These are phyloP conservation scores for Diddensiella caesifluorescens DNA, from an alignment of 805 yeast species.

Conservation along the genomic window DNA sequence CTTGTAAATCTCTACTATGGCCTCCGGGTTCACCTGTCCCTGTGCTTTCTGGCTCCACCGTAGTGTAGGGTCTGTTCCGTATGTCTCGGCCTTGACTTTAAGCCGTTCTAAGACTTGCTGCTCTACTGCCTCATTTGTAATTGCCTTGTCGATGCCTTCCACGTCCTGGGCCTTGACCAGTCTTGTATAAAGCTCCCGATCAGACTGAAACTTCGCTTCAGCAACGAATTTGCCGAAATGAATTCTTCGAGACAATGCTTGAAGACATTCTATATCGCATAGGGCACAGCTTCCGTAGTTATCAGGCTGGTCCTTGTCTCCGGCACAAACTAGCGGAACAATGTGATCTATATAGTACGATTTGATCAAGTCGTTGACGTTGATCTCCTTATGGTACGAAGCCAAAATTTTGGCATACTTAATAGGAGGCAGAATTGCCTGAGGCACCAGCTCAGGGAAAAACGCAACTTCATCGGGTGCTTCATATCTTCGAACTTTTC, in stretches of 20 bases:
- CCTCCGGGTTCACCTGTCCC: constrained; percentile 75
- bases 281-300: constrained; percentile 83
- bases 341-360: constrained; percentile 64
- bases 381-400: constrained; percentile 64
- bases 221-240: constrained; percentile 98
- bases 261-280: constrained; percentile 81
- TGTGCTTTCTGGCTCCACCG: constrained; percentile 58
- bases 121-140: constrained; percentile 86
- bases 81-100: constrained; percentile 72
- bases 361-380: constrained; percentile 66
- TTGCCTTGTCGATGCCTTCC: constrained; percentile 68
- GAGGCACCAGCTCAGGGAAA: constrained; percentile 60
- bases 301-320: constrained; percentile 69
- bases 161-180: constrained; percentile 63
- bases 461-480: constrained; percentile 94
- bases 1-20: constrained; percentile 75
- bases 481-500: constrained; percentile 83
- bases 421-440: constrained; percentile 73
- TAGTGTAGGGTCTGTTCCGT: constrained; percentile 83
- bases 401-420: constrained; percentile 78
- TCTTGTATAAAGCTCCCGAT: constrained; percentile 55
- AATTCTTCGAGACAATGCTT: constrained; percentile 83
- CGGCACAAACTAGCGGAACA: constrained; percentile 66
- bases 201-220: constrained; percentile 79
- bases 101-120: constrained; percentile 74